Conservation (phyloP, 2,329 filamentous ascomycete genomes). For the Diaporthe sp. region DNA sequence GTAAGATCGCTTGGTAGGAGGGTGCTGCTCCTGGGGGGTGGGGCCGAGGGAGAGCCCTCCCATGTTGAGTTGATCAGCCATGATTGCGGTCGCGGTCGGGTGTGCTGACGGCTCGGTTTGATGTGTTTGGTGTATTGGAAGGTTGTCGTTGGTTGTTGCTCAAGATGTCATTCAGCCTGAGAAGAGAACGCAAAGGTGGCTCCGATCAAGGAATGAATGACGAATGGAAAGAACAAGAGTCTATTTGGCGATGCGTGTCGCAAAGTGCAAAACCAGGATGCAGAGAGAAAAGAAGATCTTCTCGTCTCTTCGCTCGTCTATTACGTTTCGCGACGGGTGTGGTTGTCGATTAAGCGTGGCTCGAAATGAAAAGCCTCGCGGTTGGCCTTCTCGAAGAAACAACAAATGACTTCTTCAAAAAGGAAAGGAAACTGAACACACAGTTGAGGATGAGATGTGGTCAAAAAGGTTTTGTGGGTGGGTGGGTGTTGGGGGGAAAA, state of each 20-base stretch:
- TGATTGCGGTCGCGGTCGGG: slow-evolving; percentile 60
- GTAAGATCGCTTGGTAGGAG: slow-evolving; percentile 72
- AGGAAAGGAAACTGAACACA: slow-evolving; percentile 56
- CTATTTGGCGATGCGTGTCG: slow-evolving; percentile 36
- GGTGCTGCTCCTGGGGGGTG: slow-evolving; percentile 53
- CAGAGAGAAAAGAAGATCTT: slow-evolving; percentile 39
- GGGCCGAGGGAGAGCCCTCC: slow-evolving; percentile 76
- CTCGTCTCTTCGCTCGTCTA: slow-evolving; percentile 41
- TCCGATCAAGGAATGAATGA: slow-evolving; percentile 39
- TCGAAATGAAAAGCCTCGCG: slow-evolving; percentile 48
- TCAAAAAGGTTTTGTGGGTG: slow-evolving; percentile 50
- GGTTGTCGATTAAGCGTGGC: slow-evolving; percentile 33
- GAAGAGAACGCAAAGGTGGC: slow-evolving; percentile 30
- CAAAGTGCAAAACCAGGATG: slow-evolving; percentile 37
- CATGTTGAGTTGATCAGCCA: slow-evolving; percentile 91
- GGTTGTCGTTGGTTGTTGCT: slow-evolving; percentile 37
- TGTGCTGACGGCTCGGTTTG: slow-evolving; percentile 41
- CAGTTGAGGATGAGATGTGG: slow-evolving; percentile 47
- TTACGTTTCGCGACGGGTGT: slow-evolving; percentile 39
- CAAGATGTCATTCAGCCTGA: slow-evolving; percentile 39
- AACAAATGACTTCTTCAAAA: slow-evolving; percentile 59
- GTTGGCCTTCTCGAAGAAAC: slow-evolving; percentile 58
- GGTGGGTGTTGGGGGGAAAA: slow-evolving; percentile 46
- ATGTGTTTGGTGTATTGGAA: slow-evolving; percentile 8
- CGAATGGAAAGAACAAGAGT: slow-evolving; percentile 33